These are phyloP conservation scores for Aspergillus nomiae DNA, from an alignment of 2,329 filamentous ascomycete species.

Conservation along the genomic window DNA sequence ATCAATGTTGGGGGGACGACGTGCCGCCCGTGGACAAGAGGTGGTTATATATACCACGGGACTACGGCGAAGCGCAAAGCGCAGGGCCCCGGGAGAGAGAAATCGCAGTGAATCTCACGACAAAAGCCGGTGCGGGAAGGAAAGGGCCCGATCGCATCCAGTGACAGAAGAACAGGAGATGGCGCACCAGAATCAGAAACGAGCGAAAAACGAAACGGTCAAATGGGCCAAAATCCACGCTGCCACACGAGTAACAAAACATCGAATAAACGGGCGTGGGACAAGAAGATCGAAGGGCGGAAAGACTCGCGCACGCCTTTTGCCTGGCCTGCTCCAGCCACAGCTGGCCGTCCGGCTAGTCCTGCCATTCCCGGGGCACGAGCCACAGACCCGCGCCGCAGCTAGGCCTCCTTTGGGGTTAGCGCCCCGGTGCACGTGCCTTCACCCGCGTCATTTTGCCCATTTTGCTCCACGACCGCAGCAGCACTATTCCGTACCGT, in stretches of 20 bases:
- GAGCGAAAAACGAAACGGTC: neutral
- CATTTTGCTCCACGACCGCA: neutral
- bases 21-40: conserved; percentile 16
- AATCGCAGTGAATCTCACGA: conserved; percentile 1
- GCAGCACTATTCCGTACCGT: neutral
- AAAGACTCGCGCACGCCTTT: conserved; percentile 9
- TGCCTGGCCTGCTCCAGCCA: conserved; percentile 8
- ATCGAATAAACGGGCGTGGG: neutral
- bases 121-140: neutral
- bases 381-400: conserved; percentile 11
- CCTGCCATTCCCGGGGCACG: conserved; percentile 1
- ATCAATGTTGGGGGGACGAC: conserved; percentile 14
- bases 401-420: conserved; percentile 10
- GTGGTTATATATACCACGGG: conserved; percentile 10
- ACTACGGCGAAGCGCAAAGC: conserved; percentile 10
- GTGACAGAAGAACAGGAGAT: neutral
- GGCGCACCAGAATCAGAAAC: neutral
- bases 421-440: conserved; percentile 12
- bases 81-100: conserved; percentile 8
- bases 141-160: neutral
- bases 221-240: neutral
- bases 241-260: neutral
- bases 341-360: conserved; percentile 4
- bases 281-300: conserved; percentile 13
- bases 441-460: conserved; percentile 6